Percentiles rank a stretch among this genome's conserved stretches.
Conservation (phyloP, 345 rosid species). For the Durio zibethinus region DNA sequence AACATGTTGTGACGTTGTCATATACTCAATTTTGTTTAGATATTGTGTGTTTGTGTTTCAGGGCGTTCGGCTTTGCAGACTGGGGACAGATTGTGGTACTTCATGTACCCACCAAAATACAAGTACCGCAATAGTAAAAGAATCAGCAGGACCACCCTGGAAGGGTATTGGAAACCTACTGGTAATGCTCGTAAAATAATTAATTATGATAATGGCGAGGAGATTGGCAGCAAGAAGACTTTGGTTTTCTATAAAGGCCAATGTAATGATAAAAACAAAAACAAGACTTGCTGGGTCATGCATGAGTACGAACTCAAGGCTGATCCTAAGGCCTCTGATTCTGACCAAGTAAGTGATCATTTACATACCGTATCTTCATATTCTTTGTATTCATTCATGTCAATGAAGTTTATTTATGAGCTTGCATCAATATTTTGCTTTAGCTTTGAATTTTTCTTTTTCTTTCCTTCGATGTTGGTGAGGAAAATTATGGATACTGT, state of each 20-base stretch:
- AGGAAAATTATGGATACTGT: background rate
- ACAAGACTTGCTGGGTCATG: constrained; percentile 11
- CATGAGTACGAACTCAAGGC: constrained; percentile 6
- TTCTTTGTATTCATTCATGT: background rate
- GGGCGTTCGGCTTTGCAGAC: background rate
- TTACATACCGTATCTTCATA: background rate
- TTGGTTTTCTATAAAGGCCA: constrained; percentile 9
- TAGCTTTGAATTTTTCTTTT: background rate
- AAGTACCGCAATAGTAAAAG: background rate
- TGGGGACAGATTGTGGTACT: background rate
- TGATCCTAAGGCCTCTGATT: background rate
- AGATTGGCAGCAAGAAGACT: constrained; percentile 18
- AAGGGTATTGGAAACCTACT: constrained; percentile 21
- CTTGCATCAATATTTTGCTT: background rate
- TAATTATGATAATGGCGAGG: background rate
- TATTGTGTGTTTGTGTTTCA: background rate
- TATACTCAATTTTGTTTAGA: background rate
- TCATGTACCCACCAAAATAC: background rate
- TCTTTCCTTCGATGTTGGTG: background rate
- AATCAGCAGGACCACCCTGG: background rate
- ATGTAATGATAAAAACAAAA: background rate
- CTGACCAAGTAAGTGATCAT: background rate
- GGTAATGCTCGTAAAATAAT: constrained; percentile 13
- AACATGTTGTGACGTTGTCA: background rate
- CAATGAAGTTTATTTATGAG: background rate